Conservation (phyloP, 2,329 filamentous ascomycete genomes). For the Cryphonectria carpinicola region DNA sequence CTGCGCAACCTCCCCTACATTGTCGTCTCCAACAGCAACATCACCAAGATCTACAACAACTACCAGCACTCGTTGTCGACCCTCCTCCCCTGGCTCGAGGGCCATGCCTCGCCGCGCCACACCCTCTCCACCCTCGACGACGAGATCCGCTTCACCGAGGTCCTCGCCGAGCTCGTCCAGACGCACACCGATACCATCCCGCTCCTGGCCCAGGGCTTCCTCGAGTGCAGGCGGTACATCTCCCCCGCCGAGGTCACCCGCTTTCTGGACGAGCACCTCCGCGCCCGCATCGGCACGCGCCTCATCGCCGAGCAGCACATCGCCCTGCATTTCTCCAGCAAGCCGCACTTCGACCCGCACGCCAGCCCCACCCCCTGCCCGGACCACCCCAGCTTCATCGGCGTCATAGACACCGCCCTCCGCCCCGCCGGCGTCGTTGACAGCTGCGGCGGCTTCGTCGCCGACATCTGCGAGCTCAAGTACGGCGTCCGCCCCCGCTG, state of each 20-base stretch:
- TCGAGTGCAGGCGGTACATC: slow-evolving; percentile 93
- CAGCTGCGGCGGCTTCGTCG: slow-evolving; percentile 85
- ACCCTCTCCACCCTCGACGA: slow-evolving; percentile 78
- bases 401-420: slow-evolving; percentile 91
- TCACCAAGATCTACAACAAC: slow-evolving; percentile 92
- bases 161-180: slow-evolving; percentile 91
- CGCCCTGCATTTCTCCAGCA: slow-evolving; percentile 74
- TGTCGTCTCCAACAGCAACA: slow-evolving; percentile 96
- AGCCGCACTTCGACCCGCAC: slow-evolving; percentile 68
- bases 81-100: slow-evolving; percentile 72
- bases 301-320: slow-evolving; percentile 97
- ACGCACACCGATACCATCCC: slow-evolving; percentile 96
- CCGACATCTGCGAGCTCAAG: slow-evolving; percentile 94
- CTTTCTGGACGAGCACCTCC: slow-evolving; percentile 92
- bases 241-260: slow-evolving; percentile 78
- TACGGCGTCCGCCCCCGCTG: slow-evolving; percentile 87
- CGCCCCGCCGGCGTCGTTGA: slow-evolving; percentile 81
- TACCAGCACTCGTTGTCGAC: slow-evolving; percentile 93
- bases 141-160: slow-evolving; percentile 88
- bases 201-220: slow-evolving; percentile 85
- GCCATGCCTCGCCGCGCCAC: slow-evolving; percentile 48
- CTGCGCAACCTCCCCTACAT: slow-evolving; percentile 95
- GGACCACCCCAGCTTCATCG: slow-evolving; percentile 73
- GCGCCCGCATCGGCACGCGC: slow-evolving; percentile 90
- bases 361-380: slow-evolving; percentile 55